Base-by-base conservation (phyloP, 2,329 filamentous ascomycete species). In the Aspergillus transmontanensis region DNA sequence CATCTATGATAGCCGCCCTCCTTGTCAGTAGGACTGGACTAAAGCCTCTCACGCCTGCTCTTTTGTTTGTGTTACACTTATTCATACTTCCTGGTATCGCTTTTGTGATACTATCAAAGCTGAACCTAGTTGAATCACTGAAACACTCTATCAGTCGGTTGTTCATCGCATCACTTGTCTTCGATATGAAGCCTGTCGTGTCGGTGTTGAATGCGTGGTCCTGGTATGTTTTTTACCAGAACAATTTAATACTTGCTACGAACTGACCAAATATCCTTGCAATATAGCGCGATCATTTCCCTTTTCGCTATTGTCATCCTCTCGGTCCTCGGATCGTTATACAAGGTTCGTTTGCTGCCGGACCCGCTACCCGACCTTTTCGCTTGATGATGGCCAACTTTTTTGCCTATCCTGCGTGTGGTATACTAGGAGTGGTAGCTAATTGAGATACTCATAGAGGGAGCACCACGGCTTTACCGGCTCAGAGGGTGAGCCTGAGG, bases 161-260 rank as follows among this genome's bases (percentile, higher is more conserved):
- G 2, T 55, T 32, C 32, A 58, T 32, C 45, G 32, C 59, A 58
- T n/a, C 30, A 51, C 12, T 56, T 58, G 59, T 55, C 70, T 71
- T 79, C 83, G 87, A 74, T 76, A 97, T 97, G 94, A 97, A 97
- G 89, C 94, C 94, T 71, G 84, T 98, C 76, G 92, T 98, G 72
- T 91, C 92, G 76, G 90, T 93, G 70, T 87, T 94, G 83, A 94
- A 96, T 83, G 94, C 94, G 75, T 97, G 94, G 93, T 92, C 89
- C 83, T 97, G 94, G 94, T 97, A 84, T 76, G 88, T 79, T 63
- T 55, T 61, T 43, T 50, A 26, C 28, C 16, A 36, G 28, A 26
- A 21, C 39, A 10, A 16, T 14, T 6, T 9, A n/a, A 9, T 28
- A 30, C 14, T 14, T 6, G 26, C 23, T 45, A 6, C 26, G 28